Conservation (phyloP, 345 rosid genomes). For the Eutrema yunnanense region DNA sequence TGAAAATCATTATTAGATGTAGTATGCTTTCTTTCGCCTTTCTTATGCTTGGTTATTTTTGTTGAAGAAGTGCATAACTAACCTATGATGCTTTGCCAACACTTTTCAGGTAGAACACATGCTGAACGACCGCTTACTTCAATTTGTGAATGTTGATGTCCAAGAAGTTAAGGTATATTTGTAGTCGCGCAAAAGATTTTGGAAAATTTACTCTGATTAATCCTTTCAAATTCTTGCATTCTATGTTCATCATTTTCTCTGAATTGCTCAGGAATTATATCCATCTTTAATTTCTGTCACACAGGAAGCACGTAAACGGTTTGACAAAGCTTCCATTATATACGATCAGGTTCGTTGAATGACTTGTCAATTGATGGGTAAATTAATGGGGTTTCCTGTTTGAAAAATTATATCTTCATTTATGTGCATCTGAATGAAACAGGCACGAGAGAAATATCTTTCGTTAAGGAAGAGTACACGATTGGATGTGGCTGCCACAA, state of each 20-base stretch:
- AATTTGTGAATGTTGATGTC: conserved; percentile 49
- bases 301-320: conserved; percentile 74
- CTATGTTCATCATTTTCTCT: background rate
- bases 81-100: conserved; percentile 1
- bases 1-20: background rate
- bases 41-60: background rate
- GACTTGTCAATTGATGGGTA: background rate
- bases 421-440: conserved; percentile 16
- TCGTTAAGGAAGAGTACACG: conserved; percentile 75
- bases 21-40: background rate
- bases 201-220: background rate
- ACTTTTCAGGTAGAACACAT: conserved; percentile 54
- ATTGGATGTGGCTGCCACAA: conserved; percentile 52
- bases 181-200: background rate
- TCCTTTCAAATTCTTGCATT: background rate
- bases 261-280: background rate
- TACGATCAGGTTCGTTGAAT: conserved; percentile 55
- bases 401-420: background rate
- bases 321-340: conserved; percentile 63
- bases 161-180: conserved; percentile 57
- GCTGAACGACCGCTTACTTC: conserved; percentile 52
- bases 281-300: background rate
- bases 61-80: conserved; percentile 2
- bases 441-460: conserved; percentile 79
- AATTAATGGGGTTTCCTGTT: background rate